Conservation (phyloP, 2,329 filamentous ascomycete genomes). For the Xylariales sp. region DNA sequence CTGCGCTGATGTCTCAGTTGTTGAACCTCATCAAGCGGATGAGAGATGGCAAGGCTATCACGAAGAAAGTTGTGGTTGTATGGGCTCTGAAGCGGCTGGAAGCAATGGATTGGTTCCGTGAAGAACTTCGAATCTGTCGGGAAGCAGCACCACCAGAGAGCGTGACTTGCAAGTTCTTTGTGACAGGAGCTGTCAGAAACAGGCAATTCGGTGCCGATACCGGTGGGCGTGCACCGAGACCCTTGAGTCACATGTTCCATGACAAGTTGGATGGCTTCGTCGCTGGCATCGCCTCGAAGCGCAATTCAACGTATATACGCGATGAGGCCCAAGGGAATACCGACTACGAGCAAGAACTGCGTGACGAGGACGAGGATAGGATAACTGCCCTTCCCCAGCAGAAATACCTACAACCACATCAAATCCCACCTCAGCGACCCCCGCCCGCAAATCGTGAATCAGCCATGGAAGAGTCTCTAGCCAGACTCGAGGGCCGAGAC, state of each 20-base stretch:
- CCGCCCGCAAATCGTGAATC: constrained; percentile 27
- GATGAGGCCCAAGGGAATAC: constrained; percentile 75
- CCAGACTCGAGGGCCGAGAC: constrained; percentile 43
- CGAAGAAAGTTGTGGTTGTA: constrained; percentile 84
- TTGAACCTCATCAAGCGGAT: constrained; percentile 94
- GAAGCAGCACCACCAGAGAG: constrained; percentile 84
- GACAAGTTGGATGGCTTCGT: constrained; percentile 86
- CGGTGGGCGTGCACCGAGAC: constrained; percentile 45
- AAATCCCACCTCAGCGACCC: constrained; percentile 30
- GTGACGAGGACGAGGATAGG: constrained; percentile 77
- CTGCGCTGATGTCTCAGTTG: constrained; percentile 85
- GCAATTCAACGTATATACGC: constrained; percentile 77
- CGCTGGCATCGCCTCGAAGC: constrained; percentile 78
- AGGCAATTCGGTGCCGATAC: constrained; percentile 10
- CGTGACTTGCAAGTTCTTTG: constrained; percentile 91
- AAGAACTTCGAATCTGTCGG: constrained; percentile 86
- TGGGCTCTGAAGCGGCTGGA: constrained; percentile 90
- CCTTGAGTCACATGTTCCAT: constrained; percentile 71
- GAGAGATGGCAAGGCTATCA: constrained; percentile 90
- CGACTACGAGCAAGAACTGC: constrained; percentile 74
- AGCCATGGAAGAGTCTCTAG: constrained; percentile 41
- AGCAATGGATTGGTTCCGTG: constrained; percentile 96
- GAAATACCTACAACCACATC: constrained; percentile 56
- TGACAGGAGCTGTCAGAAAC: constrained; percentile 69
- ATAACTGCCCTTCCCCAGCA: constrained; percentile 75